These are phyloP conservation scores for Avena eriantha DNA, from an alignment of 176 grass and related monocot species.

Conservation along the genomic window DNA sequence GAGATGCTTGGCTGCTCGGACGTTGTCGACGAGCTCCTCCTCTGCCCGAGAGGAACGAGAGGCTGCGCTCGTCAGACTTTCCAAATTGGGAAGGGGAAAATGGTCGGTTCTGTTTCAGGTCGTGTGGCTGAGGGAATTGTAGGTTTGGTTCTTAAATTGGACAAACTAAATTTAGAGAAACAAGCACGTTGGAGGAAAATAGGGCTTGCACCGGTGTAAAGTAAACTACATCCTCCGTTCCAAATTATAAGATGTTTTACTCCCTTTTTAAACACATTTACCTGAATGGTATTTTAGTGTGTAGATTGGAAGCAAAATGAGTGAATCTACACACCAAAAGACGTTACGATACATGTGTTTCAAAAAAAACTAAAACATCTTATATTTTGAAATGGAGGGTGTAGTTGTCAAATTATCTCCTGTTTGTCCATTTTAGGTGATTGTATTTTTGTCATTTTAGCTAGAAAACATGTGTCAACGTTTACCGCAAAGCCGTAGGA, in stretches of 20 bases:
- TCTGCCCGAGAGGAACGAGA: slow-evolving; percentile 4
- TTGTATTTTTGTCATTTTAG: neutral
- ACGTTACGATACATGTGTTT: too few relatives aligned
- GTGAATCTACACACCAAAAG: too few relatives aligned
- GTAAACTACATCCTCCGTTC: neutral
- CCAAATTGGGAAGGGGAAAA: slow-evolving; percentile 55
- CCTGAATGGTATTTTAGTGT: too few relatives aligned
- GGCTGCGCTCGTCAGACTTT: slow-evolving; percentile 33
- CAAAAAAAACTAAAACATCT: too few relatives aligned
- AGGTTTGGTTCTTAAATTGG: slow-evolving; percentile 48
- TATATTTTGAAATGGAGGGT: too few relatives aligned
- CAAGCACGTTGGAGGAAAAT: neutral
- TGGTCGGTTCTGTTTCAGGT: slow-evolving; percentile 29
- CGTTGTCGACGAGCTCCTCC: slow-evolving; percentile 22
- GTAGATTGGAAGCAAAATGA: too few relatives aligned
- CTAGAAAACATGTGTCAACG: too few relatives aligned
- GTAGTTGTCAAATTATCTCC: neutral
- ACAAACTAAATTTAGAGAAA: slow-evolving; percentile 57
- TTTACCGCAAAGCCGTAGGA: too few relatives aligned
- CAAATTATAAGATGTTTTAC: too few relatives aligned
- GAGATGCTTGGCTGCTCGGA: neutral
- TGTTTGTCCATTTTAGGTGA: neutral
- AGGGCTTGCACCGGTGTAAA: slow-evolving; percentile 22
- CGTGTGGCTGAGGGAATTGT: slow-evolving; percentile 49
- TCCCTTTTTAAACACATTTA: too few relatives aligned